phyloP scores from a whole-genome alignment of 2,329 filamentous ascomycete species.

The Aschersonia sp. region DNA sequence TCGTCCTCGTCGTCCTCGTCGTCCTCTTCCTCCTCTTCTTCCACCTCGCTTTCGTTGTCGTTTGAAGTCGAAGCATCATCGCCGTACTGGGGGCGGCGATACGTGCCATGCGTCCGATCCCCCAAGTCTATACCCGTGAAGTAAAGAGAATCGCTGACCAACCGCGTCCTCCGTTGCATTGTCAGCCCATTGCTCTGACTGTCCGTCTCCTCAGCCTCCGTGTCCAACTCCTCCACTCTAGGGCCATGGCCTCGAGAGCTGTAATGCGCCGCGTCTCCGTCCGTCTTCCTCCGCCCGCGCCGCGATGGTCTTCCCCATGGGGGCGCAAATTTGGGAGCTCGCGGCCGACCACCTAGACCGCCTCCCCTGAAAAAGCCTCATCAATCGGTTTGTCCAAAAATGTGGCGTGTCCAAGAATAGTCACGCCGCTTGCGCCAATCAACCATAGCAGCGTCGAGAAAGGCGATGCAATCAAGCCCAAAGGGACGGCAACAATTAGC shows the following conservation, averaged over 20 bases:
- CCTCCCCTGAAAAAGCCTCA: slow-evolving; percentile 99
- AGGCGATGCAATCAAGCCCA: slow-evolving; percentile 74
- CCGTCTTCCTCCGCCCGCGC: slow-evolving; percentile 56
- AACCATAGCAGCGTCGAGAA: slow-evolving; percentile 84
- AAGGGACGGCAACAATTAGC: slow-evolving; percentile 66
- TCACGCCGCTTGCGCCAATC: slow-evolving; percentile 86
- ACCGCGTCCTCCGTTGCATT: slow-evolving; percentile 29
- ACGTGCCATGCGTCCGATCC: slow-evolving; percentile 19
- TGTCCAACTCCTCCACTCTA: slow-evolving; percentile 54
- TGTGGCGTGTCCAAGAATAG: slow-evolving; percentile 85
- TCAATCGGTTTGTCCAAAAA: slow-evolving; percentile 98
- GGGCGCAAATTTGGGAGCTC: slow-evolving; percentile 90
- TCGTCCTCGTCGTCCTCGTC: slow-evolving; percentile 11
- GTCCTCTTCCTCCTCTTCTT: slow-evolving; percentile 23
- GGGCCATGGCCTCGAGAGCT: slow-evolving; percentile 19
- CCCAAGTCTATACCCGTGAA: slow-evolving; percentile 47
- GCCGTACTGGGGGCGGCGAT: slow-evolving; percentile 21
- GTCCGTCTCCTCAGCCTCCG: slow-evolving; percentile 42
- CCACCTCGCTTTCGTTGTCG: slow-evolving; percentile 21
- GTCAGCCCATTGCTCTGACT: slow-evolving; percentile 38
- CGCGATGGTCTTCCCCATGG: slow-evolving; percentile 99
- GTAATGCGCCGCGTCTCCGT: slow-evolving; percentile 27
- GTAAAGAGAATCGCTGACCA: slow-evolving; percentile 44
- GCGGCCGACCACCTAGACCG: slow-evolving; percentile 99
- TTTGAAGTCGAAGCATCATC: slow-evolving; percentile 16